Evolutionary conservation across 495 filamentous ascomycete genomes (phyloP).

Genomic region (Xylaria palmicola): DNA sequence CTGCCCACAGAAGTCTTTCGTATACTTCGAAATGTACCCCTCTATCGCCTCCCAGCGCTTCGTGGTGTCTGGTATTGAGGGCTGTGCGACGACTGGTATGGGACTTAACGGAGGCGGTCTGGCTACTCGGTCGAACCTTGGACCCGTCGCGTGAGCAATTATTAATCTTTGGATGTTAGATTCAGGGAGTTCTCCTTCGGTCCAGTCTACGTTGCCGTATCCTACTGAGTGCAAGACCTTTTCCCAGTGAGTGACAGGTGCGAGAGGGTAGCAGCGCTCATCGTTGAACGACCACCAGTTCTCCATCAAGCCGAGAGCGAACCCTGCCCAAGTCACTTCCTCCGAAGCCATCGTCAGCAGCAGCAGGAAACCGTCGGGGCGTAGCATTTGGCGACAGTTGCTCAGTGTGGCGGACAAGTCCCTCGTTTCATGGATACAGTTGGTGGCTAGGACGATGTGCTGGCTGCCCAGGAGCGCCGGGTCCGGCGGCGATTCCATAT

Average conservation of each 20-base stretch:
- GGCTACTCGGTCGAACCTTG: neutral
- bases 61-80: neutral
- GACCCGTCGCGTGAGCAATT: neutral
- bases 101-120: neutral
- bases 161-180: neutral
- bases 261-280: neutral
- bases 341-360: neutral
- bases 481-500: neutral
- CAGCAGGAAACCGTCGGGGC: neutral
- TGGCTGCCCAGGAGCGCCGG: neutral
- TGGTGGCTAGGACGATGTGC: neutral
- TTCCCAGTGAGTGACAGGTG: neutral
- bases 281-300: neutral
- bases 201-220: neutral
- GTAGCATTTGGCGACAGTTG: neutral
- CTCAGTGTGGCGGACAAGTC: neutral
- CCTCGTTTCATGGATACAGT: neutral
- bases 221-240: neutral
- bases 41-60: neutral
- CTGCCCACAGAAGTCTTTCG: neutral
- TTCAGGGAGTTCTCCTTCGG: neutral
- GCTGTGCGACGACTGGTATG: neutral
- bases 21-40: neutral
- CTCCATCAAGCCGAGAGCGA: neutral
- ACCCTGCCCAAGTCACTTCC: neutral